These are phyloP conservation scores for Flaveria bidentis DNA, from an alignment of 129 eudicot genomes.

Conservation along the genomic window DNA sequence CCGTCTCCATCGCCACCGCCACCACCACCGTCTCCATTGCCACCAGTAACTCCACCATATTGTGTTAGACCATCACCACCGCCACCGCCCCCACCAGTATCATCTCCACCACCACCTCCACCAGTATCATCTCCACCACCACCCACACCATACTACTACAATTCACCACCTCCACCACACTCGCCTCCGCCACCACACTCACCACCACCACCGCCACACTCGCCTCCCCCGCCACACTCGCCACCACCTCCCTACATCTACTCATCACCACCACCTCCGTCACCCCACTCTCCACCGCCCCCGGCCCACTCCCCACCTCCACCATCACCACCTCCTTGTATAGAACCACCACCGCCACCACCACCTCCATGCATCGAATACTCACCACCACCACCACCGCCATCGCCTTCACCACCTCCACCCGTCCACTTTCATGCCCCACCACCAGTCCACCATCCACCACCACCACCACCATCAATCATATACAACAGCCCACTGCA, in stretches of 20 bases:
- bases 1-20: conserved; percentile 36
- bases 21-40: conserved; percentile 33
- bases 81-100: conserved; percentile 42
- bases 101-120: conserved; percentile 44
- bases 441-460: conserved; percentile 29
- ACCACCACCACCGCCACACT: conserved; percentile 40
- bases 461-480: conserved; percentile 32
- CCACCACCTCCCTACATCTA: conserved; percentile 43
- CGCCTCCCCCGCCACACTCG: conserved; percentile 31
- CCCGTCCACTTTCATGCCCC: not conserved
- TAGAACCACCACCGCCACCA: conserved; percentile 49
- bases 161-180: conserved; percentile 63
- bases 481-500: conserved; percentile 44
- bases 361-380: conserved; percentile 47
- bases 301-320: conserved; percentile 46
- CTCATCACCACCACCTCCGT: conserved; percentile 48
- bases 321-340: conserved; percentile 46
- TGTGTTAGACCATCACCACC: conserved; percentile 34
- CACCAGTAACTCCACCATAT: conserved; percentile 15
- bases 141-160: conserved; percentile 33
- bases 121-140: conserved; percentile 21
- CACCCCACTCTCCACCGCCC: conserved; percentile 42
- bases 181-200: conserved; percentile 43
- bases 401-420: conserved; percentile 20
- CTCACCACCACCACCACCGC: conserved; percentile 41